Conservation (phyloP, 75 land plant species). For the Gnetum montanum region DNA sequence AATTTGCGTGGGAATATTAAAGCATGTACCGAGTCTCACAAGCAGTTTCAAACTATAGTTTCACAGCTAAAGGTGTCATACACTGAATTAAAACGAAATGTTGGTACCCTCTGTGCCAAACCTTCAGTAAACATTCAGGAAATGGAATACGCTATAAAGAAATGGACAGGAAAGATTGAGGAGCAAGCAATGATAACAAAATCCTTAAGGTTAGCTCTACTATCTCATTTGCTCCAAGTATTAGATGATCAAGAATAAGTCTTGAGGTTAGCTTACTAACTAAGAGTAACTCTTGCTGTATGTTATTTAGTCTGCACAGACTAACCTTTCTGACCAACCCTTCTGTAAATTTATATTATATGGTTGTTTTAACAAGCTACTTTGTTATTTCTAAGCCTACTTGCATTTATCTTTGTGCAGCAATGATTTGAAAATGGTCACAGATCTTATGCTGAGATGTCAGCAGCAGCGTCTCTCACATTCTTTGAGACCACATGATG, state of each 20-base stretch:
- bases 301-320: too few relatives aligned
- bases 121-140: slow-evolving; percentile 35
- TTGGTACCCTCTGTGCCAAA: slow-evolving; percentile 32
- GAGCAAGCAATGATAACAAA: slow-evolving; percentile 89
- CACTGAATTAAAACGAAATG: slow-evolving; percentile 47
- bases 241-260: too few relatives aligned
- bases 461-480: slow-evolving; percentile 42
- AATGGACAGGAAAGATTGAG: slow-evolving; percentile 41
- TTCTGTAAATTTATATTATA: too few relatives aligned
- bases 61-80: slow-evolving; percentile 51
- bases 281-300: too few relatives aligned
- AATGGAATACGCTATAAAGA: slow-evolving; percentile 44
- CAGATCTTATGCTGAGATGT: slow-evolving; percentile 82
- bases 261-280: too few relatives aligned
- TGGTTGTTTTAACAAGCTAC: too few relatives aligned
- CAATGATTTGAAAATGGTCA: slow-evolving; percentile 87
- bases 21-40: slow-evolving; percentile 54
- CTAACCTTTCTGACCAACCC: too few relatives aligned
- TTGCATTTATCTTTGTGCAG: slow-evolving; percentile 31
- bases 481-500: slow-evolving; percentile 93
- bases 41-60: slow-evolving; percentile 73
- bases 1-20: slow-evolving; percentile 42
- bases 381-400: background rate
- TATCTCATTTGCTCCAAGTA: background rate
- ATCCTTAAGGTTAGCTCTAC: slow-evolving; percentile 64